phyloP scores from a whole-genome alignment of 768 basidiomycete genomes.

The Saitozyma sp. region DNA sequence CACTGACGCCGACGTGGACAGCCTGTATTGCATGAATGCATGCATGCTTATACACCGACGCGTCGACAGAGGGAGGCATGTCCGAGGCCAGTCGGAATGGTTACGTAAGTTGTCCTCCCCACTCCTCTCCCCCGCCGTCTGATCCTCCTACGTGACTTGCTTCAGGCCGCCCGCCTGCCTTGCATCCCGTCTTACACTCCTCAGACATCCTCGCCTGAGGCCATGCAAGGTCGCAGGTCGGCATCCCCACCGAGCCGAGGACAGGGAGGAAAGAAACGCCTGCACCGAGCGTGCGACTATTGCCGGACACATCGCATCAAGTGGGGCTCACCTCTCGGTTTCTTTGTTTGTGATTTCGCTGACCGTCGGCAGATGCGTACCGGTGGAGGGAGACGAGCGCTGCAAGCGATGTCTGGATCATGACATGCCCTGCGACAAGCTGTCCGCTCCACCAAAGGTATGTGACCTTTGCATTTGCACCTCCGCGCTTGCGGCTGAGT shows the following conservation, averaged over 20 bases:
- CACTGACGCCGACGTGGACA: too few species aligned
- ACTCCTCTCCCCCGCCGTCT: neutral
- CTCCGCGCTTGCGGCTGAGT: neutral
- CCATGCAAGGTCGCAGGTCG: too few species aligned
- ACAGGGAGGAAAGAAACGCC: neutral
- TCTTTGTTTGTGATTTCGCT: neutral
- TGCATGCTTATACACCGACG: too few species aligned
- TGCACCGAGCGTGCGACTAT: constrained; percentile 14
- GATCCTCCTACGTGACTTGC: too few species aligned
- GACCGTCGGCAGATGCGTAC: constrained; percentile 1
- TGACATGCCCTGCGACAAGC: constrained; percentile 9
- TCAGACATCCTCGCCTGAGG: constrained; percentile 3
- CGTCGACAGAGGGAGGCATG: too few species aligned
- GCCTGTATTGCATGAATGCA: too few species aligned
- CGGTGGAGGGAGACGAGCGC: constrained; percentile 6
- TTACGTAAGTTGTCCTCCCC: neutral
- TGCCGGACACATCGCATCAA: constrained; percentile 16
- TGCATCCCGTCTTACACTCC: constrained; percentile 7
- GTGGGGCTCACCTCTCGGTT: neutral
- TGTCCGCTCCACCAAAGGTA: constrained; percentile 17
- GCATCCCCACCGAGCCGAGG: constrained; percentile 1
- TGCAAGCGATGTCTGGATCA: constrained; percentile 15
- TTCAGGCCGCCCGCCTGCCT: neutral
- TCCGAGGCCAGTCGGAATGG: too few species aligned
- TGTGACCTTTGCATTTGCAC: too few species aligned